Evolutionary conservation across 2,329 filamentous ascomycete species (phyloP).

Genomic region (Kalaharituber pfeilii): DNA sequence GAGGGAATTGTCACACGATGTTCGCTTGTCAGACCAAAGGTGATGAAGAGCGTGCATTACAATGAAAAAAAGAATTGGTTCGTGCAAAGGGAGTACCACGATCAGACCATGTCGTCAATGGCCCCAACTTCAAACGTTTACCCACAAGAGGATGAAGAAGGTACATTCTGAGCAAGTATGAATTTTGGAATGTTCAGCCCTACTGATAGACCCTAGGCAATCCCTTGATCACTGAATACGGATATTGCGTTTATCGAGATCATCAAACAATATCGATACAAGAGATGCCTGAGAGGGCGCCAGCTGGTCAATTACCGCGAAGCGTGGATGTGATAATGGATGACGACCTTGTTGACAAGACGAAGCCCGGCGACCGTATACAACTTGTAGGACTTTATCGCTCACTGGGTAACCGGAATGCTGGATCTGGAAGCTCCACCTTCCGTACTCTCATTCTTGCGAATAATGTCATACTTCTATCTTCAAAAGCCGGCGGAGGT

Average conservation of each 20-base stretch:
- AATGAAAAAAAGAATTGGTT: constrained; percentile 77
- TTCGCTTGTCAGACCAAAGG: constrained; percentile 85
- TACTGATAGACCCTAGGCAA: constrained; percentile 38
- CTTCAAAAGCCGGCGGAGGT: constrained; percentile 88
- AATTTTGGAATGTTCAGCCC: no score
- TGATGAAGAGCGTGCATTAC: constrained; percentile 97
- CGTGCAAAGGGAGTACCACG: constrained; percentile 74
- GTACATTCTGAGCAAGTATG: constrained; percentile 13
- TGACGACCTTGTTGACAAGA: constrained; percentile 84
- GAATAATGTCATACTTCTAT: constrained; percentile 86
- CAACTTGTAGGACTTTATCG: constrained; percentile 94
- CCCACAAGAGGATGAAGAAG: constrained; percentile 54
- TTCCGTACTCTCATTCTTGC: constrained; percentile 90
- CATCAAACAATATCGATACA: constrained; percentile 97
- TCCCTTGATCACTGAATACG: constrained; percentile 84
- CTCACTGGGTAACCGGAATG: constrained; percentile 86
- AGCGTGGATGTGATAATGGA: constrained; percentile 94
- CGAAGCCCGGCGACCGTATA: constrained; percentile 89
- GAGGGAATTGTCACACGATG: constrained; percentile 96
- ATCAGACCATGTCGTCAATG: constrained; percentile 89
- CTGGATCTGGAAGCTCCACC: constrained; percentile 71
- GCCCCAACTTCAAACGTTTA: constrained; percentile 81
- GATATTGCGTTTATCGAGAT: constrained; percentile 85
- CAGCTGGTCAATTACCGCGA: constrained; percentile 82
- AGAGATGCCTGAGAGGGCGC: constrained; percentile 95